A percentile compares a stretch with the other conserved stretches of the same genome.
Evolutionary conservation across 73 alveolate genomes (phyloP).

Genomic region (Paramecium bursaria): DNA sequence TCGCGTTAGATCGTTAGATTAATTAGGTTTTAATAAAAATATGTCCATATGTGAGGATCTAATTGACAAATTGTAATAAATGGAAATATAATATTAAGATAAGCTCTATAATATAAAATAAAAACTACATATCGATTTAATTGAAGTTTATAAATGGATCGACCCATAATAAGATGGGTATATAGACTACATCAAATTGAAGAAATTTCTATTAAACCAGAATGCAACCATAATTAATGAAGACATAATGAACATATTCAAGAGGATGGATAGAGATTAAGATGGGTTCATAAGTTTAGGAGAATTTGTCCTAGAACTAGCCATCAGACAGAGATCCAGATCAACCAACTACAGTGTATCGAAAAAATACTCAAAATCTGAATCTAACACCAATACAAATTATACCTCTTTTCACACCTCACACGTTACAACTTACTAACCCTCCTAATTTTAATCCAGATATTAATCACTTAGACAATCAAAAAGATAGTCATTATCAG

Average conservation of each 20-base stretch:
- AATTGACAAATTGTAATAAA: neutral
- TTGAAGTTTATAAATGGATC: neutral
- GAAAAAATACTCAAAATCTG: neutral
- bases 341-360: conserved; percentile 10
- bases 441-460: neutral
- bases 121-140: neutral
- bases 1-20: neutral
- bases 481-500: neutral
- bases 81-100: neutral
- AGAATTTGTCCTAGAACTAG: conserved; percentile 25
- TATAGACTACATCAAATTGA: conserved; percentile 10
- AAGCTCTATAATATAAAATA: neutral
- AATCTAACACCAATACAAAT: neutral
- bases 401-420: neutral
- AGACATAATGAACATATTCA: conserved; percentile 14
- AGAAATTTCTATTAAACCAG: conserved; percentile 5
- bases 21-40: conserved; percentile 7
- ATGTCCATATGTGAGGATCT: neutral
- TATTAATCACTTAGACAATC: neutral
- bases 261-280: conserved; percentile 47
- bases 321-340: neutral
- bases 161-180: conserved; percentile 8
- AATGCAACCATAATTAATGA: neutral
- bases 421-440: neutral
- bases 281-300: conserved; percentile 53